Evolutionary conservation across 768 basidiomycete genomes (phyloP).

Genomic region (Leccinum arenicola): DNA sequence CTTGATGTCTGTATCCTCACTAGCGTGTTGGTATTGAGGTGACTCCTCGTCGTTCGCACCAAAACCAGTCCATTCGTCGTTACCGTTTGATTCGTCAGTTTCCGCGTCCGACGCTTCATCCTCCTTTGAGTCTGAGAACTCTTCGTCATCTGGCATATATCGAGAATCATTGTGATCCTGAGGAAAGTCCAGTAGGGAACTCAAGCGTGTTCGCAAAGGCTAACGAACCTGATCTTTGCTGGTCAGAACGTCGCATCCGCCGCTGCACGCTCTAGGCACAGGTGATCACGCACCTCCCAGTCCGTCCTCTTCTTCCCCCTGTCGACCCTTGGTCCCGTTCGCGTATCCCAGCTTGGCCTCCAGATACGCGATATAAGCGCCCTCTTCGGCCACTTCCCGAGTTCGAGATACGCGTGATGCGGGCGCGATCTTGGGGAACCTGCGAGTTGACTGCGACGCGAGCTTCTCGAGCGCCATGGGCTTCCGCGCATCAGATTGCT

Average conservation of each 20-base stretch:
- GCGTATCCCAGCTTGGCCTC: slow-evolving; percentile 71
- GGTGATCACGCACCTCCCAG: slow-evolving; percentile 62
- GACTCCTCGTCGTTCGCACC: slow-evolving; percentile 12
- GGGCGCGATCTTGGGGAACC: background rate
- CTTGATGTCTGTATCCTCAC: background rate
- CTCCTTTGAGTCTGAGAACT: slow-evolving; percentile 6
- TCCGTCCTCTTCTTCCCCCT: slow-evolving; percentile 67
- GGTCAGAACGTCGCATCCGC: background rate
- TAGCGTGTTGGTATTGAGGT: background rate
- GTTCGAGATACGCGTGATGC: slow-evolving; percentile 24
- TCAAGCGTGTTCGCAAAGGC: slow-evolving; percentile 42
- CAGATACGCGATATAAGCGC: slow-evolving; percentile 80
- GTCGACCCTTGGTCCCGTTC: slow-evolving; percentile 42
- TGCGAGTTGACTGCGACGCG: slow-evolving; percentile 15
- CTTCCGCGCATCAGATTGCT: slow-evolving; percentile 10
- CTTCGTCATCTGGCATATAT: background rate
- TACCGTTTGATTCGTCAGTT: slow-evolving; percentile 24
- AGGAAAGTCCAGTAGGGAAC: background rate
- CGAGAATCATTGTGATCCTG: background rate
- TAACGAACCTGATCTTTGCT: slow-evolving; percentile 44
- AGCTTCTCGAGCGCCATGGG: slow-evolving; percentile 37
- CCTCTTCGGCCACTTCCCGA: slow-evolving; percentile 63
- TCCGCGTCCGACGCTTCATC: slow-evolving; percentile 9
- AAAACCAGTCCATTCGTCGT: slow-evolving; percentile 40
- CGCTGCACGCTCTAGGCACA: background rate